Percentiles rank a stretch among this genome's conserved stretches.
These are phyloP conservation scores for Sphagnum fallax DNA, from an alignment of 228 moss, liverwort and hornwort genomes.

Conservation along the genomic window DNA sequence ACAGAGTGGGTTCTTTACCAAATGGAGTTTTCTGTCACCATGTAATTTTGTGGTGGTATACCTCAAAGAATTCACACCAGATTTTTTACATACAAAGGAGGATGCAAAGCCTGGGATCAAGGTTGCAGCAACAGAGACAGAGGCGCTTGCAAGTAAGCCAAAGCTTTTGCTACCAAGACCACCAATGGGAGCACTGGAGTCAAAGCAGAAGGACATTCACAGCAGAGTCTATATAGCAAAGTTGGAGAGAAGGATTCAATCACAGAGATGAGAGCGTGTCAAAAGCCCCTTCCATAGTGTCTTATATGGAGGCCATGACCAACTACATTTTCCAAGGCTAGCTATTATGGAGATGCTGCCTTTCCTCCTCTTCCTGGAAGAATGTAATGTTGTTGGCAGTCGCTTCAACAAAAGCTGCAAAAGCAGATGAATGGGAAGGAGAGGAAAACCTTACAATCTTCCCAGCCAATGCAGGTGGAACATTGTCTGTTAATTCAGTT, in stretches of 20 bases:
- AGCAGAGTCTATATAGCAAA: slow-evolving; percentile 45
- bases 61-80: slow-evolving; percentile 21
- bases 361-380: slow-evolving; percentile 86
- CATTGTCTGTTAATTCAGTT: slow-evolving; percentile 15
- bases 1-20: slow-evolving; percentile 74
- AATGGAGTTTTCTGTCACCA: slow-evolving; percentile 58
- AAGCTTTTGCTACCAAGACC: slow-evolving; percentile 15
- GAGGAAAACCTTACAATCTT: slow-evolving; percentile 20
- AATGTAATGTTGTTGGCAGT: slow-evolving; percentile 25
- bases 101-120: slow-evolving; percentile 12
- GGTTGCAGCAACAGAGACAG: slow-evolving; percentile 17
- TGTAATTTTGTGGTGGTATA: slow-evolving; percentile 61
- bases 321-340: slow-evolving; percentile 48
- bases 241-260: slow-evolving; percentile 40
- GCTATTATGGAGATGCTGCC: slow-evolving; percentile 80
- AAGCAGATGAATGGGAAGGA: slow-evolving; percentile 35
- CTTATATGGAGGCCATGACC: slow-evolving; percentile 8
- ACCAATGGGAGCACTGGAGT: slow-evolving; percentile 28
- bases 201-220: slow-evolving; percentile 22
- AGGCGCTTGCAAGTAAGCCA: slow-evolving; percentile 14
- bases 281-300: not conserved
- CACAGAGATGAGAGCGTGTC: slow-evolving; percentile 11
- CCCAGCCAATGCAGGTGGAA: slow-evolving; percentile 19
- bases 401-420: slow-evolving; percentile 19
- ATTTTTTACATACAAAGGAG: slow-evolving; percentile 6